Conservation (phyloP, 1,284 basidiomycete species). For the Cutaneotrichosporon sp. region DNA sequence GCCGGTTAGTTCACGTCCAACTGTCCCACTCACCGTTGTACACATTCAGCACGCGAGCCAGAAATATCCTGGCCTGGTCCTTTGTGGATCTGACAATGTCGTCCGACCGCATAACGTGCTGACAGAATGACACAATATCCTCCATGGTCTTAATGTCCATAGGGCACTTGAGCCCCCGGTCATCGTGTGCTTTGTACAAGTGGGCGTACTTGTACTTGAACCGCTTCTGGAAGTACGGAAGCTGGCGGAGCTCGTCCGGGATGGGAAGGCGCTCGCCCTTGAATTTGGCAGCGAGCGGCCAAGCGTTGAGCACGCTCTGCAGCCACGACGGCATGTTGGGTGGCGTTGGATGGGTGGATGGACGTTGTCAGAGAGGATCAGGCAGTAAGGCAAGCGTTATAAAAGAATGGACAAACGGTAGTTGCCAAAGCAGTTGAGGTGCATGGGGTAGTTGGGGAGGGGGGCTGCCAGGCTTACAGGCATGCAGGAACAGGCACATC, state of each 20-base stretch:
- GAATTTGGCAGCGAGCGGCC: neutral
- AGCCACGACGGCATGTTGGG: neutral
- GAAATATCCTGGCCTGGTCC: neutral
- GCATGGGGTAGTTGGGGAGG: too few relatives aligned
- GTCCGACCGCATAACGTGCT: conserved; percentile 2
- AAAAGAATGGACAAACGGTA: too few relatives aligned
- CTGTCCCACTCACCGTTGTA: neutral
- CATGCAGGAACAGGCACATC: too few relatives aligned
- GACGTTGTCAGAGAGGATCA: neutral
- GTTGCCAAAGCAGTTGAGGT: too few relatives aligned
- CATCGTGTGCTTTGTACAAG: conserved; percentile 1
- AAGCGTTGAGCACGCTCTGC: neutral
- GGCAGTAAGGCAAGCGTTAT: neutral
- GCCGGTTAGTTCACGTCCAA: neutral
- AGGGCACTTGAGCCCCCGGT: neutral
- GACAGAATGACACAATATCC: conserved; percentile 2
- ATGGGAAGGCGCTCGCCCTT: conserved; percentile 1
- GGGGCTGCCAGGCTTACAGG: too few relatives aligned
- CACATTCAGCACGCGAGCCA: neutral
- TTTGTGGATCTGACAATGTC: neutral
- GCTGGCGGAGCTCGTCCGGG: neutral
- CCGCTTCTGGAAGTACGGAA: conserved; percentile 1
- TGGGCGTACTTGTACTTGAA: conserved; percentile 6
- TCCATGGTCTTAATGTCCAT: conserved; percentile 1
- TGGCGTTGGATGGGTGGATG: neutral